Evolutionary conservation across 306 rosid species (phyloP).

Genomic region (Pachyrhizus erosus): DNA sequence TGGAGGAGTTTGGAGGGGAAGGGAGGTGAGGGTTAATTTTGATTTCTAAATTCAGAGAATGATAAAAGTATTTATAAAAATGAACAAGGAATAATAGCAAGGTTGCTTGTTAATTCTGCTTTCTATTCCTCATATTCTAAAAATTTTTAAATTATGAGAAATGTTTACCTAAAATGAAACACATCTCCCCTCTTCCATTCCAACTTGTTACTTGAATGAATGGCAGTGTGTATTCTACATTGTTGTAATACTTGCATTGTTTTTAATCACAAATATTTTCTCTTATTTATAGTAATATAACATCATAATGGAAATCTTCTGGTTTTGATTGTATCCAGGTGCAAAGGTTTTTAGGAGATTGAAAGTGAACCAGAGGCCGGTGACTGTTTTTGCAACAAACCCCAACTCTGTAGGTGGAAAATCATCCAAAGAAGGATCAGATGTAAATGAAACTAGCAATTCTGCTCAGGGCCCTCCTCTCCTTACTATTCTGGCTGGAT

Average conservation of each 20-base stretch:
- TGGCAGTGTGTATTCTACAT: not conserved
- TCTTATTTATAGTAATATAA: not conserved
- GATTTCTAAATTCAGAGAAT: not conserved
- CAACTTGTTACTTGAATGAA: not conserved
- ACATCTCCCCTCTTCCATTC: not conserved
- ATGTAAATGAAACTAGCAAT: constrained; percentile 39
- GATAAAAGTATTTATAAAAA: not conserved
- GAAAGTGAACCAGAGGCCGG: constrained; percentile 44
- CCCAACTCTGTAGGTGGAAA: constrained; percentile 45
- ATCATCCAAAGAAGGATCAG: constrained; percentile 41
- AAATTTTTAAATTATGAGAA: not conserved
- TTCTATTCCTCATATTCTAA: not conserved
- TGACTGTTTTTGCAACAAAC: constrained; percentile 56
- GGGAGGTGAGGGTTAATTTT: not conserved
- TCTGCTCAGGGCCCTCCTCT: constrained; percentile 70
- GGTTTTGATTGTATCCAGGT: constrained; percentile 49
- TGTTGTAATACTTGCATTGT: not conserved
- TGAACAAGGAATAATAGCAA: not conserved
- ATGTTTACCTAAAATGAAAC: not conserved
- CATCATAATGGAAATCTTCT: not conserved
- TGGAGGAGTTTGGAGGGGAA: not conserved
- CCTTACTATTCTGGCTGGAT: constrained; percentile 79
- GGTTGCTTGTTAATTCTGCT: not conserved
- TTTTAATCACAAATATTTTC: not conserved
- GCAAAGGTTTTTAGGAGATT: constrained; percentile 37